Conservation (phyloP, 129 eudicot species). For the Solidago caesia region DNA sequence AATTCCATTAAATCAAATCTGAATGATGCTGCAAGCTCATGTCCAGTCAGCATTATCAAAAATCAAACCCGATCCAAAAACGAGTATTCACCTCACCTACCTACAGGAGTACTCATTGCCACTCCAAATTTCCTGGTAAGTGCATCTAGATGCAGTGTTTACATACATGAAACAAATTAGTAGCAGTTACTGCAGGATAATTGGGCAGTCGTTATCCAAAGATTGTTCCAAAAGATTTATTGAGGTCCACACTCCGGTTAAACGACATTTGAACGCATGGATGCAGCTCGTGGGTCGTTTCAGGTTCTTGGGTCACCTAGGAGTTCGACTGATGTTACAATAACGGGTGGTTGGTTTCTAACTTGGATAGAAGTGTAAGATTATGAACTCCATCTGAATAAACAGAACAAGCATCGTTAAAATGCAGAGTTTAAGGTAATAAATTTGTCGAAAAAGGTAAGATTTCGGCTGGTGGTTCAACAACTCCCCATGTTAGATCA, state of each 20-base stretch:
- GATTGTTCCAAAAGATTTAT: background rate
- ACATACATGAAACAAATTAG: background rate
- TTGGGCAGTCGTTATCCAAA: constrained; percentile 6
- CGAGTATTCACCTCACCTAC: background rate
- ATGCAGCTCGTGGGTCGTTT: constrained; percentile 19
- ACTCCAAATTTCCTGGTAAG: background rate
- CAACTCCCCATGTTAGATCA: constrained; percentile 32
- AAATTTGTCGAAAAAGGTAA: background rate
- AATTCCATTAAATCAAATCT: background rate
- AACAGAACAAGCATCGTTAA: background rate
- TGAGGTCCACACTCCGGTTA: background rate
- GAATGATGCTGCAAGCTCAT: background rate
- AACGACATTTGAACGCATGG: constrained; percentile 12
- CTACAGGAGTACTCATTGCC: background rate
- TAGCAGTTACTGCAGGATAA: background rate
- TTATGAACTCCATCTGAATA: constrained; percentile 5
- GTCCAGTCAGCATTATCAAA: background rate
- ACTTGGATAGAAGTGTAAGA: background rate
- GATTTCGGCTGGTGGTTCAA: background rate
- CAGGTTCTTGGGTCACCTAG: constrained; percentile 21
- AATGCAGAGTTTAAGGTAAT: background rate
- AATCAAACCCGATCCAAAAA: constrained; percentile 2
- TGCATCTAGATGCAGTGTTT: background rate
- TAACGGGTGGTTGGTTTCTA: background rate
- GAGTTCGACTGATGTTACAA: constrained; percentile 11